phyloP scores from a whole-genome alignment of 257 asterid genomes.

The Galeopsis tetrahit region DNA sequence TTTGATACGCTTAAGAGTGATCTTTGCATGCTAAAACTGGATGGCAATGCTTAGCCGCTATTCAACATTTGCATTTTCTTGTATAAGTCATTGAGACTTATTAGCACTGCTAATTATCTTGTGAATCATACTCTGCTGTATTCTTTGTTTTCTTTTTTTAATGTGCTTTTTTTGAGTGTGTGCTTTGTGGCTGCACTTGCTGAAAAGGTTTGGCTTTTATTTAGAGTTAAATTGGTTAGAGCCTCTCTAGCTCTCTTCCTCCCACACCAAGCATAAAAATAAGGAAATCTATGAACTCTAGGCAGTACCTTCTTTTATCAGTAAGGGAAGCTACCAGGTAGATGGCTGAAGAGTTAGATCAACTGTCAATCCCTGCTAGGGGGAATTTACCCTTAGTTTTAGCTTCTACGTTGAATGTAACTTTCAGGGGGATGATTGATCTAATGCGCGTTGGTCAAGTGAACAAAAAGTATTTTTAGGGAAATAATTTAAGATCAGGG shows the following conservation, averaged over 20 bases:
- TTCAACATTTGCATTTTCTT: no score
- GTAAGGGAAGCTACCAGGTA: neutral
- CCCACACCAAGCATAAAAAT: no score
- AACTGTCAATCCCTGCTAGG: neutral
- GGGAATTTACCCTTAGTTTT: neutral
- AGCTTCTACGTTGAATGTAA: slow-evolving; percentile 17
- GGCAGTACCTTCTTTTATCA: neutral
- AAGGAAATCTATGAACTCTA: no score
- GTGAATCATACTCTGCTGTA: neutral
- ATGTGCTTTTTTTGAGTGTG: neutral
- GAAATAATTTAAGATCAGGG: neutral
- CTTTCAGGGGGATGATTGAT: slow-evolving; percentile 13
- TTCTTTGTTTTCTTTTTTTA: neutral
- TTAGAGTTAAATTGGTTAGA: neutral
- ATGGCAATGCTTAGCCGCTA: neutral
- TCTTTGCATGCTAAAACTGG: neutral
- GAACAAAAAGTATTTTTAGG: neutral
- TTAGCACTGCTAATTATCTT: neutral
- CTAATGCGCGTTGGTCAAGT: neutral
- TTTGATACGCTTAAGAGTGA: neutral
- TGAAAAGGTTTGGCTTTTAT: slow-evolving; percentile 4
- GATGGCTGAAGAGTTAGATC: slow-evolving; percentile 20
- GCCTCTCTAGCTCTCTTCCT: neutral
- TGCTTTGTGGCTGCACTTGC: slow-evolving; percentile 23
- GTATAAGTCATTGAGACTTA: neutral